Conservation (phyloP, 2,329 filamentous ascomycete genomes). For the Clonostachys byssicola region DNA sequence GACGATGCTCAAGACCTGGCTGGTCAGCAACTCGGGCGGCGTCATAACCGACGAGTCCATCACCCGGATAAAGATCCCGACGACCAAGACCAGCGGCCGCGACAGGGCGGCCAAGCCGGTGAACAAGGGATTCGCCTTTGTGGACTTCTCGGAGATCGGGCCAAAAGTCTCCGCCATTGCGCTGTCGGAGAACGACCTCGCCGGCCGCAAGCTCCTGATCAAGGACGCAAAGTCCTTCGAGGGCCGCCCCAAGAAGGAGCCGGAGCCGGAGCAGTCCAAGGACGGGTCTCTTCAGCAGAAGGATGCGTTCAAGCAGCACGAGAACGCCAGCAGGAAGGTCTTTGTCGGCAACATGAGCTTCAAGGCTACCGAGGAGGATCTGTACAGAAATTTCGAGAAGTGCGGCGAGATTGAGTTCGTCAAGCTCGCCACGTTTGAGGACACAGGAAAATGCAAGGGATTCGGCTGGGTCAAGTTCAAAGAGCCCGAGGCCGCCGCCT, state of each 20-base stretch:
- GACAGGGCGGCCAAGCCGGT: conserved; percentile 22
- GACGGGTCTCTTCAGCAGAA: conserved; percentile 15
- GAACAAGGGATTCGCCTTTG: conserved; percentile 97
- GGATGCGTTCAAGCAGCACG: conserved; percentile 26
- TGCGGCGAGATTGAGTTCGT: conserved; percentile 81
- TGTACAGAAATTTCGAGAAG: conserved; percentile 76
- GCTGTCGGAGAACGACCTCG: conserved; percentile 78
- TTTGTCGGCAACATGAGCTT: conserved; percentile 92
- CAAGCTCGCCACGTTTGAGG: conserved; percentile 92
- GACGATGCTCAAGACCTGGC: conserved; percentile 71
- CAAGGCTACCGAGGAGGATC: conserved; percentile 73
- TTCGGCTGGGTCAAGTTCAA: conserved; percentile 94
- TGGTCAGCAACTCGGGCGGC: conserved; percentile 68
- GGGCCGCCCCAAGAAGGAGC: conserved; percentile 72
- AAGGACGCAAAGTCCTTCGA: conserved; percentile 90
- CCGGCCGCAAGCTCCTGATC: conserved; percentile 79
- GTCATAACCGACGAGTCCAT: conserved; percentile 66
- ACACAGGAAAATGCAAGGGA: conserved; percentile 96
- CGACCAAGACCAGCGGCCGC: conserved; percentile 42
- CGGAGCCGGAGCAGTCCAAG: conserved; percentile 19
- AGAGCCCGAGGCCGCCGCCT: conserved; percentile 67
- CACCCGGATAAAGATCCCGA: conserved; percentile 79
- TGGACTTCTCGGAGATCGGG: conserved; percentile 76
- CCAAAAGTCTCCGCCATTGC: conserved; percentile 74
- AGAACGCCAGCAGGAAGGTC: conserved; percentile 71